Percentiles rank a stretch among this genome's conserved stretches.
phyloP scores from a whole-genome alignment of 352 stramenopile genomes.

The Globisporangium polare region DNA sequence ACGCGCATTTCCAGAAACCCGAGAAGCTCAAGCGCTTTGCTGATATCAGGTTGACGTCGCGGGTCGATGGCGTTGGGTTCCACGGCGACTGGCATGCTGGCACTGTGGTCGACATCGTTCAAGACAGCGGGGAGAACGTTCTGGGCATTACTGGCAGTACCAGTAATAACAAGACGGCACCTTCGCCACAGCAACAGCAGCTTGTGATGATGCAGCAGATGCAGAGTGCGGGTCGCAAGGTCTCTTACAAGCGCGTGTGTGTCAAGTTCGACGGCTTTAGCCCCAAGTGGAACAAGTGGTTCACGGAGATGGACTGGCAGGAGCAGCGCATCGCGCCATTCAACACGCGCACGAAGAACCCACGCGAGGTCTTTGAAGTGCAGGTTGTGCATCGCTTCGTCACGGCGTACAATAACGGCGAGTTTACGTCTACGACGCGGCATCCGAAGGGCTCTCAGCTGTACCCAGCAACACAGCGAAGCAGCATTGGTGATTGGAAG shows the following conservation, averaged over 20 bases:
- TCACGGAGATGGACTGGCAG: conserved; percentile 47
- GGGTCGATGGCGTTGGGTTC: conserved; percentile 49
- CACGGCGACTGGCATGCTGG: conserved; percentile 60
- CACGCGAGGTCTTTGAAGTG: conserved; percentile 69
- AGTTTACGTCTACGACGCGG: neutral
- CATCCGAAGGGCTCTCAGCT: neutral
- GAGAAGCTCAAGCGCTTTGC: conserved; percentile 24
- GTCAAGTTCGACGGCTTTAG: conserved; percentile 75
- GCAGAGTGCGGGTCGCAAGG: neutral
- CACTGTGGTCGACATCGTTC: conserved; percentile 47
- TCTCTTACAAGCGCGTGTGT: conserved; percentile 26
- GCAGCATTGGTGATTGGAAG: neutral
- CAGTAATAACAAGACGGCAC: neutral
- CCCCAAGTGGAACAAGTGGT: conserved; percentile 76
- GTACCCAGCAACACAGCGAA: neutral
- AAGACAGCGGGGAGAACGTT: conserved; percentile 8
- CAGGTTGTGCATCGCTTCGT: conserved; percentile 67
- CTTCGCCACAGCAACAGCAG: neutral
- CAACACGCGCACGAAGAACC: conserved; percentile 31
- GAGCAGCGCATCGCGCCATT: conserved; percentile 45
- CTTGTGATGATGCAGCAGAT: neutral
- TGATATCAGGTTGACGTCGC: conserved; percentile 49
- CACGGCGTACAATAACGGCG: conserved; percentile 5
- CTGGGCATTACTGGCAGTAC: neutral
- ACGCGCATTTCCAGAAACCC: conserved; percentile 12